Conservation (phyloP, 129 eudicot genomes). For the Ambrosia trifida region DNA sequence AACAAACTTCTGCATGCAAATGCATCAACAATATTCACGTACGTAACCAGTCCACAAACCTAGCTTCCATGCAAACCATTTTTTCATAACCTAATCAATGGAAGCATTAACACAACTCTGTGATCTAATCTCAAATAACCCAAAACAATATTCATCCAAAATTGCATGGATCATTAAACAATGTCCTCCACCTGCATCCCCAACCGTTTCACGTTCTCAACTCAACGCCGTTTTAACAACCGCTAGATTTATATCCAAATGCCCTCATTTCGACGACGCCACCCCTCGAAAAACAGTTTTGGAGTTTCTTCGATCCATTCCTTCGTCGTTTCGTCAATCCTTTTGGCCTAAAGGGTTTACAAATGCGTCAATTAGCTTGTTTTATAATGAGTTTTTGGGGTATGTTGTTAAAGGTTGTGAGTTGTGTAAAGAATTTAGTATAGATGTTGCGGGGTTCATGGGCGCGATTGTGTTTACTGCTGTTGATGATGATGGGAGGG, state of each 20-base stretch:
- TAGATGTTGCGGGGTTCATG: conserved; percentile 65
- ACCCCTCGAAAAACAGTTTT: conserved; percentile 50
- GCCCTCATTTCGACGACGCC: conserved; percentile 50
- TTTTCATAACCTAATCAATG: conserved; percentile 38
- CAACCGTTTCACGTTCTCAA: conserved; percentile 79
- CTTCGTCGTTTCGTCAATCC: conserved; percentile 54
- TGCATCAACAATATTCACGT: not conserved
- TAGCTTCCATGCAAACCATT: too few relatives aligned
- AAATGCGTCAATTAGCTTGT: conserved; percentile 44
- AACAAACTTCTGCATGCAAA: conserved; percentile 23
- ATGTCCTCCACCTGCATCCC: conserved; percentile 76
- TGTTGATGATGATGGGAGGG: conserved; percentile 26
- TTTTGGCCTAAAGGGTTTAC: conserved; percentile 87
- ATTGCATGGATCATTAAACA: conserved; percentile 79
- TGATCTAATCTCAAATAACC: conserved; percentile 67
- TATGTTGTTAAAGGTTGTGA: conserved; percentile 62
- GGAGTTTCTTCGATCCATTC: conserved; percentile 65
- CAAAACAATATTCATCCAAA: conserved; percentile 54
- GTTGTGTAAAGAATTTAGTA: conserved; percentile 48
- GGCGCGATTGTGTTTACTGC: conserved; percentile 69
- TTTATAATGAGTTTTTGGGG: conserved; percentile 55
- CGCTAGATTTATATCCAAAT: conserved; percentile 69
- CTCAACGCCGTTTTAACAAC: conserved; percentile 78
- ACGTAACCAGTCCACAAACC: too few relatives aligned
- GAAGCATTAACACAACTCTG: conserved; percentile 85